A percentile compares a stretch with the other conserved stretches of the same genome.
These are phyloP conservation scores for Ogataea paradorogensis DNA, from an alignment of 805 yeast genomes.

Conservation along the genomic window DNA sequence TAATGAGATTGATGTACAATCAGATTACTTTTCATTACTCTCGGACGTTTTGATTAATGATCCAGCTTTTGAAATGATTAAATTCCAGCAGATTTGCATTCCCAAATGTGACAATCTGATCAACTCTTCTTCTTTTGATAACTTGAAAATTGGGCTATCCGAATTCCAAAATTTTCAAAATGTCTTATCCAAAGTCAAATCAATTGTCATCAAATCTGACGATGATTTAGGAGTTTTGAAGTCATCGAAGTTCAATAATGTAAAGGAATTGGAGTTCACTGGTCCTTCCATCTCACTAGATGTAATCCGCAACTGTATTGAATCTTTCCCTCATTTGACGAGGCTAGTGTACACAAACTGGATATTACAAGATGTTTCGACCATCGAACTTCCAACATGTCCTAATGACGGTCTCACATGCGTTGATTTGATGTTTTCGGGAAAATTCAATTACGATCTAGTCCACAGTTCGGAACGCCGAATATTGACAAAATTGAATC, in stretches of 20 bases:
- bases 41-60: background rate
- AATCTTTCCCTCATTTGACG: background rate
- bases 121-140: background rate
- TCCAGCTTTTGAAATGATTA: background rate
- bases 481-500: constrained; percentile 11
- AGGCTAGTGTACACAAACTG: constrained; percentile 9
- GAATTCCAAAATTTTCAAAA: background rate
- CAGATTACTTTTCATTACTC: constrained; percentile 5
- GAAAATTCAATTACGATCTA: background rate
- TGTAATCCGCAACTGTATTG: background rate
- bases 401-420: constrained; percentile 3
- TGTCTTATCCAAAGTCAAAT: background rate
- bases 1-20: background rate
- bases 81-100: background rate
- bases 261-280: constrained; percentile 6
- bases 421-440: constrained; percentile 8
- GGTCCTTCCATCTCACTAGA: constrained; percentile 3
- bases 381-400: background rate
- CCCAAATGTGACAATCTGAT: background rate
- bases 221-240: background rate
- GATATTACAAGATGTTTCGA: background rate
- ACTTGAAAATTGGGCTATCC: background rate
- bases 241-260: background rate
- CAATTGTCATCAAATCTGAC: background rate
- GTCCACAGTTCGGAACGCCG: constrained; percentile 8